Conservation (phyloP, 2,329 filamentous ascomycete species). For the Spiromastix sp. region DNA sequence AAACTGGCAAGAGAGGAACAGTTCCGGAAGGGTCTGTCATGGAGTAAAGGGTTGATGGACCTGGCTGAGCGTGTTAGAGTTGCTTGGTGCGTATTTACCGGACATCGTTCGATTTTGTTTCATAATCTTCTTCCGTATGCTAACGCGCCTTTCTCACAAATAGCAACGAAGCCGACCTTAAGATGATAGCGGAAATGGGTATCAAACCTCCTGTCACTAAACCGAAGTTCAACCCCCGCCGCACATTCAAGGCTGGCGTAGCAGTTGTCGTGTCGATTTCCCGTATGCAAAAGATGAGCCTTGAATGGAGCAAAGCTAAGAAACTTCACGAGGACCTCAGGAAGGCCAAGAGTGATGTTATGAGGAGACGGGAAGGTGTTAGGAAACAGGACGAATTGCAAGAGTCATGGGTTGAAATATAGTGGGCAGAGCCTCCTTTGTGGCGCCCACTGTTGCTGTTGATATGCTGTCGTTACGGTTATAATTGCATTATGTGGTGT, state of each 20-base stretch:
- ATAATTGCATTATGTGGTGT: too few species aligned
- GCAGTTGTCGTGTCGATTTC: conserved; percentile 33
- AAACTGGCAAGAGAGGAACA: conserved; percentile 69
- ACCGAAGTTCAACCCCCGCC: conserved; percentile 22
- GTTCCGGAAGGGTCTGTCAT: conserved; percentile 70
- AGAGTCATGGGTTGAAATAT: too few species aligned
- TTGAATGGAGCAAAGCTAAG: conserved; percentile 34
- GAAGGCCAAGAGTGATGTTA: conserved; percentile 31
- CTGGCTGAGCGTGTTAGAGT: conserved; percentile 54
- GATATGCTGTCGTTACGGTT: too few species aligned
- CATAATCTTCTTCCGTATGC: conserved; percentile 11
- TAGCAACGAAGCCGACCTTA: conserved; percentile 87
- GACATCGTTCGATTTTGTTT: not conserved
- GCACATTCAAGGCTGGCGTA: conserved; percentile 33
- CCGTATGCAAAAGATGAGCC: conserved; percentile 36
- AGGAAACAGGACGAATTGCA: too few species aligned
- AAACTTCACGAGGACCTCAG: conserved; percentile 34
- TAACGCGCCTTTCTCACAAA: conserved; percentile 19
- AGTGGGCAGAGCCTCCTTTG: too few species aligned
- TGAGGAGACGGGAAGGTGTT: conserved; percentile 26
- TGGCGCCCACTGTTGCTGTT: too few species aligned
- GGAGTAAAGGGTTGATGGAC: conserved; percentile 78
- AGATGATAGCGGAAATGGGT: conserved; percentile 75
- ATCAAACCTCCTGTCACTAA: conserved; percentile 38
- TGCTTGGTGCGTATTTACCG: conserved; percentile 59